phyloP scores from a whole-genome alignment of 805 yeast genomes.

The Candida sithepensis region DNA sequence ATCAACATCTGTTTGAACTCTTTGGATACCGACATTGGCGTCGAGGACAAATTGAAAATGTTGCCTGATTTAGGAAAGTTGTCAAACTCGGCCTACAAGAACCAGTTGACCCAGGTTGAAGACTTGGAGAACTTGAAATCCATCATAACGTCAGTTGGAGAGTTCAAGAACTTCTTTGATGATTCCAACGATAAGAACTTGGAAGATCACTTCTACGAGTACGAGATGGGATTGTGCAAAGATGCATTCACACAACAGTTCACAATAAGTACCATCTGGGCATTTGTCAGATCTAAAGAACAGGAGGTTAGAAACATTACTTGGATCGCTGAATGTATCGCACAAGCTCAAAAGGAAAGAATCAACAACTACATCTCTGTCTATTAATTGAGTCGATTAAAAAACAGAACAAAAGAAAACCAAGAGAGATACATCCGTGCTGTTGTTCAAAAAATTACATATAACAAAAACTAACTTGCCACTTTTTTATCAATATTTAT shows the following conservation, averaged over 20 bases:
- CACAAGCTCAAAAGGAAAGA: conserved; percentile 95
- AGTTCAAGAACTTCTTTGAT: conserved; percentile 58
- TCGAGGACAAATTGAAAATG: conserved; percentile 65
- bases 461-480: no score
- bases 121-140: conserved; percentile 80
- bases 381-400: conserved; percentile 38
- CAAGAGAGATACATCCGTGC: background rate
- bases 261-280: conserved; percentile 87
- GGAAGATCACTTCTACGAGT: conserved; percentile 91
- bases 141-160: conserved; percentile 61
- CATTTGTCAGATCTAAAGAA: conserved; percentile 93
- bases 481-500: background rate
- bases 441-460: background rate
- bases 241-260: conserved; percentile 96
- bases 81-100: conserved; percentile 61
- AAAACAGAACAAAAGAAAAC: background rate
- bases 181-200: conserved; percentile 52
- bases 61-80: conserved; percentile 83
- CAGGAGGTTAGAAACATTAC: conserved; percentile 96
- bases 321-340: conserved; percentile 99
- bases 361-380: conserved; percentile 88
- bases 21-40: conserved; percentile 73
- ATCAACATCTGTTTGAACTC: conserved; percentile 91
- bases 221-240: conserved; percentile 89
- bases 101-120: conserved; percentile 68